phyloP scores from a whole-genome alignment of 2,329 filamentous ascomycete species.

The Mariannaea sp. region DNA sequence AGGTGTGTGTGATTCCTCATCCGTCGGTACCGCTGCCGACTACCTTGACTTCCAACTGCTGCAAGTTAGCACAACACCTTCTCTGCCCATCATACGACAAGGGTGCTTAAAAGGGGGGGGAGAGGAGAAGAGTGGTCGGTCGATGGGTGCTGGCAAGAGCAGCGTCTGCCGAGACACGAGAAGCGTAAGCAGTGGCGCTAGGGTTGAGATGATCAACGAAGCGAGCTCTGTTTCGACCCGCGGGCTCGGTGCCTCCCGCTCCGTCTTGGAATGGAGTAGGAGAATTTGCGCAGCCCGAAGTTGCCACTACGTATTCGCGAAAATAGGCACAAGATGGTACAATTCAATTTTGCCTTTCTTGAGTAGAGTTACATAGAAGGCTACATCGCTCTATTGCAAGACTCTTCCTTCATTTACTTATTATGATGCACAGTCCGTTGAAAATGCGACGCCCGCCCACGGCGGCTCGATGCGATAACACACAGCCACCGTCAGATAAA shows the following conservation, averaged over 20 bases:
- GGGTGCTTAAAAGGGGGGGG: background rate
- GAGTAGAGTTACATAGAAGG: too few species aligned
- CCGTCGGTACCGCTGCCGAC: constrained; percentile 5
- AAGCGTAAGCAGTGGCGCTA: background rate
- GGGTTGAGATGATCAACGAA: background rate
- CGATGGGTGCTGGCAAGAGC: background rate
- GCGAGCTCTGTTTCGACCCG: constrained; percentile 5
- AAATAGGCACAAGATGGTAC: background rate
- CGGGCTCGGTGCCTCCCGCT: constrained; percentile 12
- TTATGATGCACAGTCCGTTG: too few species aligned
- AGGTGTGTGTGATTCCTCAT: background rate
- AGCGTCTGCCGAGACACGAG: background rate
- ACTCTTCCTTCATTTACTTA: too few species aligned
- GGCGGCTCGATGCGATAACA: too few species aligned
- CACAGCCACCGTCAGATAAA: too few species aligned
- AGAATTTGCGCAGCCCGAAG: background rate
- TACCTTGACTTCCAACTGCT: too few species aligned
- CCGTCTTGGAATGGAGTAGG: constrained; percentile 8
- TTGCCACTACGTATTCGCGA: constrained; percentile 4
- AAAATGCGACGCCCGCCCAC: too few species aligned
- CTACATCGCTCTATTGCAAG: too few species aligned
- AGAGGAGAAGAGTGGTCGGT: background rate
- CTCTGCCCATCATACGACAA: constrained; percentile 13
- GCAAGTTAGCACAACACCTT: background rate
- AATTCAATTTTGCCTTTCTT: background rate